Evolutionary conservation across 768 basidiomycete genomes (phyloP).

Genomic region (Sporobolomyces roseus): DNA sequence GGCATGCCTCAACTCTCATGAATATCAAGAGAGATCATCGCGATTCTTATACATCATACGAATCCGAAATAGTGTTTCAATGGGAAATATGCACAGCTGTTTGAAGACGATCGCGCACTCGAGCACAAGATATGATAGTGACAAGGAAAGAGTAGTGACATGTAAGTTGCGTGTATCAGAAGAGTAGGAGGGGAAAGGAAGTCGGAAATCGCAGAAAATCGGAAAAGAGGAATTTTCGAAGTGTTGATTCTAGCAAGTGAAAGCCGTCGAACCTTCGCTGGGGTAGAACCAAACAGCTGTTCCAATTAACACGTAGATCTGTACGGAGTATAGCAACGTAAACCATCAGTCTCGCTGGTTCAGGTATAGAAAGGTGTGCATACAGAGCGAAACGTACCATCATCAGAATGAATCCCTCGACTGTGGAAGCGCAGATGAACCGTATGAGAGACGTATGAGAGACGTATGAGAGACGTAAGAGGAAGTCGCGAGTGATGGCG

Average conservation of each 20-base stretch:
- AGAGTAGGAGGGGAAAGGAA: neutral
- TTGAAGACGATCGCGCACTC: no score
- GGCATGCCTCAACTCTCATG: no score
- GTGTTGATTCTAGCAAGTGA: conserved; percentile 25
- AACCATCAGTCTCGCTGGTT: no score
- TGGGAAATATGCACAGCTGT: no score
- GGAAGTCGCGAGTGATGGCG: neutral
- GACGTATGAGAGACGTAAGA: neutral
- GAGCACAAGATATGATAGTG: no score
- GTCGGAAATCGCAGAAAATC: neutral
- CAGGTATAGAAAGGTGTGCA: neutral
- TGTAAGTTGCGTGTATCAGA: no score
- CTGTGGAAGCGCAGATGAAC: neutral
- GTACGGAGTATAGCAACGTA: neutral
- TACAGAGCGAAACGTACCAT: neutral
- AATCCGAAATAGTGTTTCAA: no score
- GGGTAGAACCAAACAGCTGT: conserved; percentile 26
- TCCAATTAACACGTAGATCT: conserved; percentile 34
- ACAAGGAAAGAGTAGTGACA: no score
- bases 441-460: neutral
- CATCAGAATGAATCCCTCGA: conserved; percentile 40
- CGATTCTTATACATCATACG: no score
- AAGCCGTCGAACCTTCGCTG: conserved; percentile 4
- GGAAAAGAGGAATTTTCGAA: no score
- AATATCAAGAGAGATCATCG: no score